Base-by-base conservation (phyloP, 2,329 filamentous ascomycete genomes). In the Exophiala dermatitidis region DNA sequence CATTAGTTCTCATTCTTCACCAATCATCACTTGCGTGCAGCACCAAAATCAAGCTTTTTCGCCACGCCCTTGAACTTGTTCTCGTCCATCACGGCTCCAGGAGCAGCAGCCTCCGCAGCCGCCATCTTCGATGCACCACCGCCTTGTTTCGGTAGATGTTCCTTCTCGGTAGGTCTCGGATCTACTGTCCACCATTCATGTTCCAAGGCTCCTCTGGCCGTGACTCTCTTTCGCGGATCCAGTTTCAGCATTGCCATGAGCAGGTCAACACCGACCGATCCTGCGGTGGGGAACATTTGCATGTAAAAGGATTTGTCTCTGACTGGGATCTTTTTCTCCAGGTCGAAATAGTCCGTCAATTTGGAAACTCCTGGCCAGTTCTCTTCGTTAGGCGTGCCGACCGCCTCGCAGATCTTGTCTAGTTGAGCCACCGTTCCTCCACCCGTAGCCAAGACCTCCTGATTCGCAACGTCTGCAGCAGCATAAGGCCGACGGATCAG, bases 301-400 rank as follows among this genome's bases (percentile, higher is more conserved):
- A 85, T 77, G 75, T 88, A 96, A 65, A 85, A 85, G 52, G 86
- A 83, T 57, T 80, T 79, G 1, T 82, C 81, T 58, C 81, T 79
- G 26, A 79, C 61, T 1, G 69, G 88, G 63, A 63, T 81, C 74
- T 72, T 60, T 57, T 82, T 77, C 52, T 72, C 69, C 52, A 80
- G 65, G 57, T 81, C 79, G n/a, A 90, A 81, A 70, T 93, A 98
- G 55, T 85, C 85, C 9, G 84, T 82, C 7, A 98, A 75, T 59
- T 82, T 82, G 3, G 83, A 83, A 5, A 98, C 90, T 30, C 91
- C 91, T 0, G 93, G 90, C 93, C 93, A 98, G 67, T 90, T 91
- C 10, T 93, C 88, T 67, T 98, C 93, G 3, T 83, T 93, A 0
- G 93, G 93, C 0, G 90, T 94, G 53, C 93, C 93, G 59, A 97